Conservation (phyloP, 208 protist genomes). For the Trypanosoma theileri region DNA sequence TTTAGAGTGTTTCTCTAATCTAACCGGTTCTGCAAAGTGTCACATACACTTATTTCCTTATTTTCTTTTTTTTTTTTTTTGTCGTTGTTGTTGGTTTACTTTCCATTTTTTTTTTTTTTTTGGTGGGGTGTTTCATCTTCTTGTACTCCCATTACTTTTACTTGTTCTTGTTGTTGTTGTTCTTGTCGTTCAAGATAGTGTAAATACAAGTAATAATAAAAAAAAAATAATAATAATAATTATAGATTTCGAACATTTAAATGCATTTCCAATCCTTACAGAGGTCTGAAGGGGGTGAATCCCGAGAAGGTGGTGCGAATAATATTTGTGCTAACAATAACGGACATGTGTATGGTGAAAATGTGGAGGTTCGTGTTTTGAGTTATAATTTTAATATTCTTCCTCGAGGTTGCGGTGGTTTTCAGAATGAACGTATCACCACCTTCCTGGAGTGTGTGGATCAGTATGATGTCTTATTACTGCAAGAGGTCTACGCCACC, state of each 20-base stretch:
- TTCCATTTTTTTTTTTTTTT: slow-evolving; percentile 14
- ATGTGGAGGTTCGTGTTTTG: slow-evolving; percentile 55
- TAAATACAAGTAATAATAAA: not conserved
- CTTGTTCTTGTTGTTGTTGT: slow-evolving; percentile 24
- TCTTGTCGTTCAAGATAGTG: slow-evolving; percentile 7
- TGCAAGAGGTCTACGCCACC: slow-evolving; percentile 87
- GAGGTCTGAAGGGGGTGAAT: not conserved
- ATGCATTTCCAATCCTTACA: slow-evolving; percentile 1
- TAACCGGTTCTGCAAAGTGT: too few species aligned
- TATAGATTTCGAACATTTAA: not conserved
- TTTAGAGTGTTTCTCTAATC: too few species aligned
- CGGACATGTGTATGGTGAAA: not conserved
- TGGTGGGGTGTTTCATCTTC: too few species aligned
- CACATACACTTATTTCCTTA: not conserved
- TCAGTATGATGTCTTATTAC: slow-evolving; percentile 78
- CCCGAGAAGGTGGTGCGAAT: not conserved
- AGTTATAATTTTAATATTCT: slow-evolving; percentile 93
- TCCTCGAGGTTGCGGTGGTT: slow-evolving; percentile 72
- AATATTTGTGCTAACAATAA: not conserved
- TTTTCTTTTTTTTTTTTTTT: slow-evolving; percentile 9
- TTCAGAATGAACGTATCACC: slow-evolving; percentile 81
- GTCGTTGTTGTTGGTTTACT: slow-evolving; percentile 16
- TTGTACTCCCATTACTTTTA: slow-evolving; percentile 2
- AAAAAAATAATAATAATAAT: not conserved
- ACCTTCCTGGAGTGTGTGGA: slow-evolving; percentile 68